Base-by-base conservation (phyloP, 2,329 filamentous ascomycete species). In the Ophiostoma ips region DNA sequence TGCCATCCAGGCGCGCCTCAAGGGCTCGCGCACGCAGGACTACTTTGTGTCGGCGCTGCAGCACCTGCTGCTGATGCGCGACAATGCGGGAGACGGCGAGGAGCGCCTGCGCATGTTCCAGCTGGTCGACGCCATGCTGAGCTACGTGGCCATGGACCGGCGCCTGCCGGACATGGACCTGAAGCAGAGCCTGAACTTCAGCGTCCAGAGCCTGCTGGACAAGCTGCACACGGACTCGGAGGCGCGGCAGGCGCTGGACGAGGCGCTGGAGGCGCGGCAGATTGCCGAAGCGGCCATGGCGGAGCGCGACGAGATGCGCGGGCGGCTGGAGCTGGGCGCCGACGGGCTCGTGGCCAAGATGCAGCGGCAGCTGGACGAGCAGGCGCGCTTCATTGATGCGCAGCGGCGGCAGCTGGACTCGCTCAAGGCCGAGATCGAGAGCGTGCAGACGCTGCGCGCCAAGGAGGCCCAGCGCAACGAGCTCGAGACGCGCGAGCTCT, bases 141-240 rank as follows among this genome's bases (percentile, higher is more conserved):
- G 88, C 66, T 96, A 96, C 66, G 90, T 98, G 55, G 90, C 90
- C 59, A 98, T 98, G 90, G 92, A 98, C 66, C 79, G 92, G 61
- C 78, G 92, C 55, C 68, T 96, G 56, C 92, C 92, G 36, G 90
- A 98, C 66, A 90, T 96, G 81, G 92, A 98, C 64, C 77, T 98
- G 53, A 95, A 95, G 70, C 90, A 96, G 65, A 94, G 88, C 62
- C 77, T 98, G 56, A 95, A 94, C 64, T 96, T 96, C 61, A 95
- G 90, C 0, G 92, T 98, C 10, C 92, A 96, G 68, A 94, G 80
- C 64, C 73, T 98, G 58, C 73, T 98, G 55, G 92, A 96, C 69
- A 94, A 94, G 68, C 73, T 98, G 48, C 92, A 96, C 63, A 96
- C 92, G 2, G 92, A 98, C 67, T 89, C 87, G 0, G 92, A 98